These are phyloP conservation scores for Adenanthera pavonina DNA, from an alignment of 306 rosid species.

Conservation along the genomic window DNA sequence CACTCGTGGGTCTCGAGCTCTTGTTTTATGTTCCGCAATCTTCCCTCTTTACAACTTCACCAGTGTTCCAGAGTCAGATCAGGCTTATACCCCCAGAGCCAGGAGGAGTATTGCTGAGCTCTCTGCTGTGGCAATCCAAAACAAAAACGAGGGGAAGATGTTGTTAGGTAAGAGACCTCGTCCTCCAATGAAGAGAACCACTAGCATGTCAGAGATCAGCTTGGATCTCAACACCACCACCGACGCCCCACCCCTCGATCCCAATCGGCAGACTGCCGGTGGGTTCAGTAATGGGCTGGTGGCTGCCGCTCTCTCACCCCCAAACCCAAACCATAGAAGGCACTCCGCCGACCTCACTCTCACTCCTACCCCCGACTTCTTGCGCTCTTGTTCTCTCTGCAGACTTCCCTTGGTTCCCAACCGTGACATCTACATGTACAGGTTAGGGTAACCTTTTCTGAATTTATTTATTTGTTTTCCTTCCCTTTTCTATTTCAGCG, in stretches of 20 bases:
- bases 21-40: constrained; percentile 58
- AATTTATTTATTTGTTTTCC: not conserved
- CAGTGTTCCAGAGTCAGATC: not conserved
- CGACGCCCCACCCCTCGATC: constrained; percentile 40
- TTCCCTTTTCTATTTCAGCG: not conserved
- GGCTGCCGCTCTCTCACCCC: too few species aligned
- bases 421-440: constrained; percentile 96
- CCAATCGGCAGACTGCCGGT: constrained; percentile 16
- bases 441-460: constrained; percentile 46
- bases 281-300: constrained; percentile 40
- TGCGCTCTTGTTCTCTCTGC: constrained; percentile 81
- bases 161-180: constrained; percentile 84
- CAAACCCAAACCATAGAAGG: constrained; percentile 51
- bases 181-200: constrained; percentile 79
- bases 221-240: constrained; percentile 61
- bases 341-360: constrained; percentile 50
- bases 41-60: constrained; percentile 31
- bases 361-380: constrained; percentile 64
- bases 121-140: not conserved
- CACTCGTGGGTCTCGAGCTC: constrained; percentile 60
- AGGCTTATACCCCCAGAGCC: not conserved
- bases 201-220: constrained; percentile 83
- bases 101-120: not conserved
- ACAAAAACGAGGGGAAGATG: constrained; percentile 48
- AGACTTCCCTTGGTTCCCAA: constrained; percentile 66